A percentile compares a stretch with the other conserved stretches of the same genome.
Conservation (phyloP, 1,284 basidiomycete genomes). For the Austroboletus olivaceoglutinosus region DNA sequence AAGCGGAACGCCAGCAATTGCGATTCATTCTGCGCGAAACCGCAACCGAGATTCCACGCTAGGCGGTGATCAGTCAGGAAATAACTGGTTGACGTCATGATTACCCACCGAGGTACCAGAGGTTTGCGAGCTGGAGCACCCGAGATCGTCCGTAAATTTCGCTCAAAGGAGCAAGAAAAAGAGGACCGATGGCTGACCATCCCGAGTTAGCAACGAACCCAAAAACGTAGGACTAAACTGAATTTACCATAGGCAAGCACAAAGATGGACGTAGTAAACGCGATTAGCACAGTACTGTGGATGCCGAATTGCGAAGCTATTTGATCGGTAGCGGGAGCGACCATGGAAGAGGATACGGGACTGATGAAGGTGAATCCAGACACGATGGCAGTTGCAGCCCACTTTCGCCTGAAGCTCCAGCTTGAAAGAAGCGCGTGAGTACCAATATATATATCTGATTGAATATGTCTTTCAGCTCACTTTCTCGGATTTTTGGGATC, state of each 20-base stretch:
- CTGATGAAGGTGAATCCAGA: slow-evolving; percentile 52
- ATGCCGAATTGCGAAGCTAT: slow-evolving; percentile 58
- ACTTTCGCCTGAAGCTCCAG: slow-evolving; percentile 51
- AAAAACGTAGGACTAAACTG: neutral
- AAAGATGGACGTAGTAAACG: slow-evolving; percentile 66
- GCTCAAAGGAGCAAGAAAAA: slow-evolving; percentile 54
- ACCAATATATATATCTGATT: neutral
- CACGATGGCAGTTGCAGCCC: slow-evolving; percentile 47
- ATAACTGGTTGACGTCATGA: slow-evolving; percentile 7
- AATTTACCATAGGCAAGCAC: slow-evolving; percentile 60
- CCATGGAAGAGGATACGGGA: slow-evolving; percentile 58
- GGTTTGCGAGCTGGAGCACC: slow-evolving; percentile 51
- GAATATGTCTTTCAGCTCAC: slow-evolving; percentile 15
- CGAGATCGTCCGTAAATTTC: slow-evolving; percentile 52
- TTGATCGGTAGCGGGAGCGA: slow-evolving; percentile 60
- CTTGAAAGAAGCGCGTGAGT: slow-evolving; percentile 17
- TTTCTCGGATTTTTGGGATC: slow-evolving; percentile 37
- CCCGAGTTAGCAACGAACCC: slow-evolving; percentile 10
- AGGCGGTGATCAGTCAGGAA: neutral
- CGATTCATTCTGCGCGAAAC: slow-evolving; percentile 56
- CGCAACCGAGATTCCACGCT: slow-evolving; percentile 69
- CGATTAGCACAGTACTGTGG: slow-evolving; percentile 48
- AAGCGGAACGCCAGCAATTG: slow-evolving; percentile 67
- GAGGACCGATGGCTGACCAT: slow-evolving; percentile 44
- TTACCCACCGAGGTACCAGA: slow-evolving; percentile 56